Base-by-base conservation (phyloP, 2,329 filamentous ascomycete genomes). In the Neoarthrinium moseri region DNA sequence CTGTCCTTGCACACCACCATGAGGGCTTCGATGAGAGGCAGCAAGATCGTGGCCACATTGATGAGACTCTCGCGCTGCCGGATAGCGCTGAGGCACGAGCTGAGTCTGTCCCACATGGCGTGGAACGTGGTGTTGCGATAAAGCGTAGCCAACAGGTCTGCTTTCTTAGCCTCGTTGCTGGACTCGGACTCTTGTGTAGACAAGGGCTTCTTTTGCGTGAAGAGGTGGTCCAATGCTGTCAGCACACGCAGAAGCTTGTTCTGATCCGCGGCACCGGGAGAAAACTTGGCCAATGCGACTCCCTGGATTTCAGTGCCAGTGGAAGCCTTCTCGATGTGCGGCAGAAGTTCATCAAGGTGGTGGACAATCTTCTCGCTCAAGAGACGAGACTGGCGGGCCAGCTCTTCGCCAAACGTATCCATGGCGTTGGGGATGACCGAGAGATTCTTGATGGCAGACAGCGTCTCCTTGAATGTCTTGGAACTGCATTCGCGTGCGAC, bases 1-100 rank as follows among this genome's bases (percentile, higher is more conserved):
- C 91, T 96, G 66, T 97, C 97, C 75, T 97, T 99, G 79, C 95
- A 99, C 22, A 99, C 91, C 43, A 99, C 94, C 94, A 99, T 99
- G 51, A 99, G 75, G 5, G 91, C 90, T 67, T 99, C 94, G 50
- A 99, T 96, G 23, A 99, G 74, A 23, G 94, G 94, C 27, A 97
- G 75, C 21, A 99, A 78, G 52, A 97, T 97, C 1, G 92, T 97
- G 23, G 94, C 95, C 46, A 99, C 91, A 59, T 95, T 96, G 61
- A 97, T 83, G 85, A 97, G 94, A 63, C 90, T 95, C 63, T 95
- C 91, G 47, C 91, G 88, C 66, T 95, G 83, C 42, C 90, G 87
- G 56, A 99, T 96, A 7, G 89, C 87, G 47, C 81, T 84, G 45
- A 99, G 76, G 63, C 92, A 97, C 29, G 87, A 84, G 64, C 94